Evolutionary conservation across 352 stramenopile genomes (phyloP), one percentile per base, ranked within the genome.

Genomic region (Phytopythium helicoides): DNA sequence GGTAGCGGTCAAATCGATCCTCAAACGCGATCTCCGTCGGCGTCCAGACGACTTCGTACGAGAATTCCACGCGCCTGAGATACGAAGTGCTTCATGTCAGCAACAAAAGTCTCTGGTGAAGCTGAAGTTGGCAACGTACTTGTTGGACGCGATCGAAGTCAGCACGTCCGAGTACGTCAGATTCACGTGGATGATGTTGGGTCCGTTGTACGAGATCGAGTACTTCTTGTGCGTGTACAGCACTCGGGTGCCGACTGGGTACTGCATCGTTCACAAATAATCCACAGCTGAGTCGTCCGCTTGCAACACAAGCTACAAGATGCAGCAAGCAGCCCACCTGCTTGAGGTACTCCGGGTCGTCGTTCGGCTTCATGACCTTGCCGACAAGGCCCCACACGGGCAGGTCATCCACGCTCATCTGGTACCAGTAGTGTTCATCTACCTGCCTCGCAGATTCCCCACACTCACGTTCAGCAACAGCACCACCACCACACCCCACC

Each of bases 381-480:
- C 97, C 97, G 22, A 99, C 97, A 61, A 99, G 97, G 10, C 96
- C 96, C 96, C 97, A 99, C 19, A 99, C 81, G 10, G 97, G 97
- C 48, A 99, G 73, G 62, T 99, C 96, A 54, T 99, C 97, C 19
- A 99, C 73, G 62, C 98, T 99, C 84, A 99, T 93, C 76, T 99
- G 95, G 73, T 99, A 99, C 87, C 97, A 99, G 66, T 99, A 99
- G 69, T 98, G 92, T 52, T 99, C 92, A 49, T 96, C 83, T 42
- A 98, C 71, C 71, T 81, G 7, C 25, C 35, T 6, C 18, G 6
- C n/a, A n/a, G n/a, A n/a, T n/a, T n/a, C n/a, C n/a, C n/a, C n/a
- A n/a, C n/a, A n/a, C n/a, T n/a, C n/a, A n/a, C n/a, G n/a, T n/a
- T 37, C 12, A 40, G 16, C 9, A 26, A 33, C 16, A 47, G 14